These are phyloP conservation scores for Dothideomycetes sp. DNA, from an alignment of 2,329 filamentous ascomycete species.

Conservation along the genomic window DNA sequence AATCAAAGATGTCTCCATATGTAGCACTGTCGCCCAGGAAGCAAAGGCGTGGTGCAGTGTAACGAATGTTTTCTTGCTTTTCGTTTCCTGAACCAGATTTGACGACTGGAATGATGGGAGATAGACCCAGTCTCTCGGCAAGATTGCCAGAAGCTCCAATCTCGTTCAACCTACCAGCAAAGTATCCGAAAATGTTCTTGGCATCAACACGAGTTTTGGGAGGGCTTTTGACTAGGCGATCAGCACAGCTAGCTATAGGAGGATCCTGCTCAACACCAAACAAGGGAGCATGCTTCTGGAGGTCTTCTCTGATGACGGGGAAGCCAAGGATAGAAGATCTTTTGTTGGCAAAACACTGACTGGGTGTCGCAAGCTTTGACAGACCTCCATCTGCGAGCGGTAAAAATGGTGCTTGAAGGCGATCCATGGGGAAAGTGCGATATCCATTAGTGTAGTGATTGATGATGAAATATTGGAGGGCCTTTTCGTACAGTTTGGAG, in stretches of 20 bases:
- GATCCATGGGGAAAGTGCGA: slow-evolving; percentile 49
- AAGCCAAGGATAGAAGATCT: slow-evolving; percentile 71
- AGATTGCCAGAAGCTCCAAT: slow-evolving; percentile 49
- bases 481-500: slow-evolving; percentile 50
- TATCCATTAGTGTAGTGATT: slow-evolving; percentile 76
- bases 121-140: slow-evolving; percentile 51
- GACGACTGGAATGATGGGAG: slow-evolving; percentile 63
- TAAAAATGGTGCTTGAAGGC: slow-evolving; percentile 42
- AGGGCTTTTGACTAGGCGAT: slow-evolving; percentile 60
- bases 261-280: slow-evolving; percentile 83
- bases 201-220: slow-evolving; percentile 61
- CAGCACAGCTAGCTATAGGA: slow-evolving; percentile 65
- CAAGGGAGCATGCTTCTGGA: slow-evolving; percentile 73
- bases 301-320: slow-evolving; percentile 61
- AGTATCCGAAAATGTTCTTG: slow-evolving; percentile 68
- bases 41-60: slow-evolving; percentile 61
- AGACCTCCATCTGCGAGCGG: slow-evolving; percentile 50
- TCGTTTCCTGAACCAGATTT: slow-evolving; percentile 27
- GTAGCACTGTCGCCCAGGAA: slow-evolving; percentile 67
- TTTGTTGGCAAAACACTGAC: slow-evolving; percentile 73
- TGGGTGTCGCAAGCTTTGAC: slow-evolving; percentile 56
- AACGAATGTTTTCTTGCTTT: slow-evolving; percentile 37
- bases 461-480: slow-evolving; percentile 73
- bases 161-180: slow-evolving; percentile 67
- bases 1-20: slow-evolving; percentile 91